phyloP scores from a whole-genome alignment of 176 grass and related monocot genomes.

The Triticum aestivum region IWGSC_CS_RefSeq_v2.1 NC_057802.1:365577090-365577589 shows the following conservation, averaged over 20 bases:
- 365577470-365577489: slow-evolving; percentile 80
- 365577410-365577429: slow-evolving; percentile 89
- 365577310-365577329: slow-evolving; percentile 87
- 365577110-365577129: slow-evolving; percentile 15
- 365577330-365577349: slow-evolving; percentile 97
- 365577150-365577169: slow-evolving; percentile 1
- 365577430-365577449: slow-evolving; percentile 76
- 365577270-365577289: slow-evolving; percentile 21
- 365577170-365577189: neutral
- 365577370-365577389: slow-evolving; percentile 89
- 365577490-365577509: slow-evolving; percentile 92
- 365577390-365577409: slow-evolving; percentile 79
- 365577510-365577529: slow-evolving; percentile 87
- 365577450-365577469: slow-evolving; percentile 67
- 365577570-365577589: slow-evolving; percentile 21
- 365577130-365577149: slow-evolving; percentile 22
- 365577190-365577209: slow-evolving; percentile 21
- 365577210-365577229: neutral
- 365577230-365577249: slow-evolving; percentile 24
- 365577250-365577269: neutral
- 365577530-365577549: slow-evolving; percentile 88
- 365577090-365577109: slow-evolving; percentile 16
- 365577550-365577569: neutral
- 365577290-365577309: slow-evolving; percentile 24
- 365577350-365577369: slow-evolving; percentile 62